phyloP scores from a whole-genome alignment of 1,284 basidiomycete genomes.

The Trametes sp. region DNA sequence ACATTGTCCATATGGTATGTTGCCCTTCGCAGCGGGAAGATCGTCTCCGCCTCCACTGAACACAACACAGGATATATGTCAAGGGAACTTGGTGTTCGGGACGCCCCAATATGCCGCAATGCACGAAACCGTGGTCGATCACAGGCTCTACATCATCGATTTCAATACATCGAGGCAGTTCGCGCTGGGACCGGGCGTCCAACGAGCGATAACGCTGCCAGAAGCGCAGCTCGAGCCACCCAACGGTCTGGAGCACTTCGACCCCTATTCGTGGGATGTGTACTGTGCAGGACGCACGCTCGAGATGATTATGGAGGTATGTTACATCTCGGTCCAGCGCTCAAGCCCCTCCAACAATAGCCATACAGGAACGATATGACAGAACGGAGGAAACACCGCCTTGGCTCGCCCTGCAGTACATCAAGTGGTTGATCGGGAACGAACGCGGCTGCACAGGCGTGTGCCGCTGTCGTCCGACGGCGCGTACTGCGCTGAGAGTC shows the following conservation, averaged over 20 bases:
- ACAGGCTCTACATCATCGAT: constrained; percentile 12
- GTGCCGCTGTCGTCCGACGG: constrained; percentile 7
- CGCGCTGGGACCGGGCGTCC: constrained; percentile 3
- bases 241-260: not conserved
- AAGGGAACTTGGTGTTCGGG: not conserved
- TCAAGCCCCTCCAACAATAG: no score
- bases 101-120: not conserved
- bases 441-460: no score
- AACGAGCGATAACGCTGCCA: not conserved
- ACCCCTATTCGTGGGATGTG: constrained; percentile 15
- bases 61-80: not conserved
- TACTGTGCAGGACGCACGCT: not conserved
- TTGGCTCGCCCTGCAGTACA: no score
- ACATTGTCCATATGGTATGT: constrained; percentile 9
- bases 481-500: not conserved
- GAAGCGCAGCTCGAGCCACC: not conserved
- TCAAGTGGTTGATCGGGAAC: no score
- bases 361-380: no score
- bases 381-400: no score
- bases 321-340: no score
- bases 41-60: not conserved
- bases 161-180: constrained; percentile 1
- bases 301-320: not conserved
- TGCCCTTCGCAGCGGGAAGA: no score
- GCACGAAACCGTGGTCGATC: not conserved